These are phyloP conservation scores for Naganishia liquefaciens DNA, from an alignment of 1,284 basidiomycete genomes.

Conservation along the genomic window DNA sequence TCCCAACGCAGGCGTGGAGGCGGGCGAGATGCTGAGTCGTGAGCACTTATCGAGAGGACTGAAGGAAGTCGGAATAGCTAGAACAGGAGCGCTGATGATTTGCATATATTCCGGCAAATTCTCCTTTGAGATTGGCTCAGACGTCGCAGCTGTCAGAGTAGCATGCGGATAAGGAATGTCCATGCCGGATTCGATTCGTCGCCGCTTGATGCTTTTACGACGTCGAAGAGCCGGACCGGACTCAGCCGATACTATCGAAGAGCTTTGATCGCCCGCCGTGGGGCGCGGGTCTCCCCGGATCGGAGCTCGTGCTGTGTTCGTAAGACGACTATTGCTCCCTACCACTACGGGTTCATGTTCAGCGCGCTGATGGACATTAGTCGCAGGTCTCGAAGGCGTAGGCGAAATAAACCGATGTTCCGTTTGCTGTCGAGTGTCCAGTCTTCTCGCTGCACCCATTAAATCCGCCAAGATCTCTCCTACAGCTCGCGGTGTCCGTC, in stretches of 20 bases:
- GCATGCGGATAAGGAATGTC: constrained; percentile 9
- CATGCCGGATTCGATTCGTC: constrained; percentile 12
- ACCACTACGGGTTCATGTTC: constrained; percentile 2
- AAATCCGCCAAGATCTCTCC: constrained; percentile 1
- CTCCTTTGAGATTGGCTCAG: neutral
- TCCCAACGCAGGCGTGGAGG: neutral
- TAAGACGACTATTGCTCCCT: neutral
- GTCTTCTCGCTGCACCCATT: neutral
- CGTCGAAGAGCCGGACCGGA: constrained; percentile 14
- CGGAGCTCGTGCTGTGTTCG: neutral
- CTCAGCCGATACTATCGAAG: neutral
- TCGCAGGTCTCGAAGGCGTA: constrained; percentile 17
- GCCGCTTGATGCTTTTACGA: constrained; percentile 27
- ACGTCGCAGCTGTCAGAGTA: constrained; percentile 6
- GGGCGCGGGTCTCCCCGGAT: neutral
- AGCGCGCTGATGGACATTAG: constrained; percentile 6
- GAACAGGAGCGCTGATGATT: constrained; percentile 17
- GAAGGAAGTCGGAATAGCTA: constrained; percentile 28
- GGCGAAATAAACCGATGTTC: neutral
- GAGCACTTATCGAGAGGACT: constrained; percentile 27
- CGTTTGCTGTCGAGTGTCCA: neutral
- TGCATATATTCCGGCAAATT: constrained; percentile 32
- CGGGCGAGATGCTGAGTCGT: constrained; percentile 11
- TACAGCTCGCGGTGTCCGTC: constrained; percentile 3
- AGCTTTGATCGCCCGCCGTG: neutral